These are phyloP conservation scores for Zalerion maritima DNA, from an alignment of 495 filamentous ascomycete species.

Conservation along the genomic window DNA sequence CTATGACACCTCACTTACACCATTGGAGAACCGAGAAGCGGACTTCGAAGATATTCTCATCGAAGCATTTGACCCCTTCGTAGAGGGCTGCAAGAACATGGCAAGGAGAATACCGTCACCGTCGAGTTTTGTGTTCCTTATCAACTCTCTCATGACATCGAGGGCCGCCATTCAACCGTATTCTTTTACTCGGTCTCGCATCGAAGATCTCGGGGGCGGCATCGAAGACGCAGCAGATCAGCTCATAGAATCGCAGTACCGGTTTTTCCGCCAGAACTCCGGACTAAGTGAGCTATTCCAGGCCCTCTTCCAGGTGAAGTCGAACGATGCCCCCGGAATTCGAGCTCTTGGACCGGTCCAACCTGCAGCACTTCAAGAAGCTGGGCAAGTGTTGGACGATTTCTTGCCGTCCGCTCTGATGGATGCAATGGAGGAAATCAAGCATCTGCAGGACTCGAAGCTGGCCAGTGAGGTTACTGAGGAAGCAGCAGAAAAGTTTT, in stretches of 20 bases:
- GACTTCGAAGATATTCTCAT: conserved; percentile 70
- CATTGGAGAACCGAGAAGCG: conserved; percentile 32
- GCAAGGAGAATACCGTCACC: conserved; percentile 43
- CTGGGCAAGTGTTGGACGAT: conserved; percentile 70
- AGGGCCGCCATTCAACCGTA: conserved; percentile 35
- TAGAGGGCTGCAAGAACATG: conserved; percentile 57
- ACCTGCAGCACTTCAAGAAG: conserved; percentile 42
- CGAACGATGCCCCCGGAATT: conserved; percentile 32
- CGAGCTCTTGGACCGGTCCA: conserved; percentile 44
- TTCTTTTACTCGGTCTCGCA: conserved; percentile 36
- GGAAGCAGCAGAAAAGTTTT: conserved; percentile 74
- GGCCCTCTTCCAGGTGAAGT: conserved; percentile 33
- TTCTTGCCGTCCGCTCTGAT: conserved; percentile 87
- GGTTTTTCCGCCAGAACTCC: conserved; percentile 57
- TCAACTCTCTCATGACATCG: conserved; percentile 63
- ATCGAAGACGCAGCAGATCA: conserved; percentile 24
- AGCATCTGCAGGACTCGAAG: conserved; percentile 50
- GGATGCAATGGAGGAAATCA: conserved; percentile 73
- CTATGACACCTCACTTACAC: conserved; percentile 63
- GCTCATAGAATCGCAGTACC: conserved; percentile 46
- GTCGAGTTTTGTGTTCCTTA: conserved; percentile 54
- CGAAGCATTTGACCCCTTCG: conserved; percentile 75
- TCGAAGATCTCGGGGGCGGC: conserved; percentile 28
- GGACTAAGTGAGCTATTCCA: conserved; percentile 56
- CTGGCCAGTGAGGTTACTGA: conserved; percentile 64